Evolutionary conservation across 2,329 filamentous ascomycete species (phyloP), one percentile per base, ranked within the genome.

Genomic region (Phoma sp.): DNA sequence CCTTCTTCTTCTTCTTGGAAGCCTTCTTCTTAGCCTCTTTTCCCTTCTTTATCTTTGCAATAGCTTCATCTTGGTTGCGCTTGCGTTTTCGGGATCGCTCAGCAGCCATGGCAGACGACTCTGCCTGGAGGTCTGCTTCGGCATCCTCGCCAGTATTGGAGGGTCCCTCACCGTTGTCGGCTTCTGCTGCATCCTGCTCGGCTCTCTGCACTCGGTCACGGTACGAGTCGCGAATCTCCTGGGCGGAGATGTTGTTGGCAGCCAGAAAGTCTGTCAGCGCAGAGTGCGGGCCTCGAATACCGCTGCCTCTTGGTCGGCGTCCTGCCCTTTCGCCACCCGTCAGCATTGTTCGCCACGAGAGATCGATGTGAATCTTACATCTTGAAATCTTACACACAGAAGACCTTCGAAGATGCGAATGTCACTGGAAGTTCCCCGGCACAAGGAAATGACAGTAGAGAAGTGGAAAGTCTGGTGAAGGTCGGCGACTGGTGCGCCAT

Each of bases 191-290:
- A 44, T 79, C 76, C 47, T 73, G 73, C 52, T 79, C 77, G 36
- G 80, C 79, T 59, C 82, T 76, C 62, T 76, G 75, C 18, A 81
- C 65, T 32, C 86, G 82, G 50, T 80, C 78, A 57, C 80, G 79
- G 66, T 85, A 84, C 46, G 86, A 84, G 61, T 83, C 77, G 40
- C 82, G 80, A 56, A 88, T 88, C 63, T 87, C 83, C 47, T 79
- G 78, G 3, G 86, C 86, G 22, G 85, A 90, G 61, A 91, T 91
- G 65, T 90, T 90, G 72, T 90, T 87, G 2, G 88, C 84, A 43
- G 86, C 86, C 48, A 89, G 76, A 64, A 88, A 89, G 67, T 89
- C 86, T 6, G 86, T 89, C 66, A 89, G 75, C 10, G 87, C 87
- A 54, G 86, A 88, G 61, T 86, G 86, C 73, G 85, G 85, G 2